Evolutionary conservation across 768 basidiomycete genomes (phyloP).

Genomic region (Xerocomellus intermedius): DNA sequence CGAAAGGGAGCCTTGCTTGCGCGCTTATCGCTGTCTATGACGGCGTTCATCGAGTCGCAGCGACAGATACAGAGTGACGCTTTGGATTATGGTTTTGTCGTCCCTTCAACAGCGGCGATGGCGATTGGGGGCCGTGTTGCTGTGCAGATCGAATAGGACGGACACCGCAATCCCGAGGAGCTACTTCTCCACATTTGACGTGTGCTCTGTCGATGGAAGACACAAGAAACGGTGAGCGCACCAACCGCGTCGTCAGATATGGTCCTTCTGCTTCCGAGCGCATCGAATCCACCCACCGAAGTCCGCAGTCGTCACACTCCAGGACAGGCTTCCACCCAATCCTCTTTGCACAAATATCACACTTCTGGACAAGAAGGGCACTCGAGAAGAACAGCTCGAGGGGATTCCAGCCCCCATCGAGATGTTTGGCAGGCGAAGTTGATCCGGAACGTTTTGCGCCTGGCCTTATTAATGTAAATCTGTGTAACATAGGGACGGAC

Average conservation of each 20-base stretch:
- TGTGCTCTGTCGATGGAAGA: conserved; percentile 56
- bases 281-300: conserved; percentile 47
- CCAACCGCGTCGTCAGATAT: conserved; percentile 18
- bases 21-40: conserved; percentile 16
- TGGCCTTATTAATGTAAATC: conserved; percentile 85
- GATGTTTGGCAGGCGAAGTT: conserved; percentile 27
- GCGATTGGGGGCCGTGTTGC: conserved; percentile 20
- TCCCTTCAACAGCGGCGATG: conserved; percentile 28
- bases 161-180: conserved; percentile 77
- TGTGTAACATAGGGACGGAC: conserved; percentile 63
- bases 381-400: conserved; percentile 77
- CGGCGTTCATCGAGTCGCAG: conserved; percentile 27
- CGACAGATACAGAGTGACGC: conserved; percentile 23
- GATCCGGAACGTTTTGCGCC: conserved; percentile 53
- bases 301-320: conserved; percentile 86
- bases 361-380: conserved; percentile 69
- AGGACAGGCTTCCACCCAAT: conserved; percentile 85
- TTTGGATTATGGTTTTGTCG: conserved; percentile 27
- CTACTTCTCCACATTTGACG: conserved; percentile 81
- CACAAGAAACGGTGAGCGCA: neutral
- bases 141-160: conserved; percentile 36
- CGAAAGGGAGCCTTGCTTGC: conserved; percentile 1
- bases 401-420: conserved; percentile 63
- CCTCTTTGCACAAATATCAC: conserved; percentile 78
- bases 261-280: conserved; percentile 7